Evolutionary conservation across 257 asterid genomes (phyloP), one percentile per base, ranked within the genome.

Genomic region (Gynochthodes officinalis): DNA sequence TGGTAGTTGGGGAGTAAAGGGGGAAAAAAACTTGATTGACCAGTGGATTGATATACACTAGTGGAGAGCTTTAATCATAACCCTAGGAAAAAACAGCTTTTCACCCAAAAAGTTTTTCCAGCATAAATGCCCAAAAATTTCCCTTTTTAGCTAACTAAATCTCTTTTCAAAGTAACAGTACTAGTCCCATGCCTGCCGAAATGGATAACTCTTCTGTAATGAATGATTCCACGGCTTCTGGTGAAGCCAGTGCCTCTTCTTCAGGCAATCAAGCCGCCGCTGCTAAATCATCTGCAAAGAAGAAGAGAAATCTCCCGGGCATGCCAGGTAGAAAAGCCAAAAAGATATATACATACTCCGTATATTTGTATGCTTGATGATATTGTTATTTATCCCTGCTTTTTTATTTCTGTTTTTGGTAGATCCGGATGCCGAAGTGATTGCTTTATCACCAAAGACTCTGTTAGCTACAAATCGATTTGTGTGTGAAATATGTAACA

Each of bases 341-440:
- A 42, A 0, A 44, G 25, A 48, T 1, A 11, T 1, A 1, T 10
- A 37, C 1, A 15, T 27, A 23, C 25, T 42, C 71, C 7, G 19
- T 65, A 10, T n/a, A 10, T 27, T 25, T 53, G 11, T 42, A 21
- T 48, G 25, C 35, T 39, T 46, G 30, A 43, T 6, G 39, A 33
- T 21, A 58, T 52, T 5, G 16, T 59, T 62, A 19, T 46, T 62
- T n/a, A 48, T 14, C 18, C 13, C 67, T 40, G 16, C 12, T 19
- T 67, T 58, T 46, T 75, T 43, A 58, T 61, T 61, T 23, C 21
- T 28, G 52, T 35, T 82, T 33, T 77, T 62, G 60, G 74, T 75
- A 91, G 97, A 91, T 89, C 97, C 97, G 76, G 88, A 86, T 48
- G 90, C 97, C 4, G 97, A 91, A 86, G 97, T 91, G 72, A 86